phyloP scores from a whole-genome alignment of 257 asterid species.

The Przewalskia tangutica region DNA sequence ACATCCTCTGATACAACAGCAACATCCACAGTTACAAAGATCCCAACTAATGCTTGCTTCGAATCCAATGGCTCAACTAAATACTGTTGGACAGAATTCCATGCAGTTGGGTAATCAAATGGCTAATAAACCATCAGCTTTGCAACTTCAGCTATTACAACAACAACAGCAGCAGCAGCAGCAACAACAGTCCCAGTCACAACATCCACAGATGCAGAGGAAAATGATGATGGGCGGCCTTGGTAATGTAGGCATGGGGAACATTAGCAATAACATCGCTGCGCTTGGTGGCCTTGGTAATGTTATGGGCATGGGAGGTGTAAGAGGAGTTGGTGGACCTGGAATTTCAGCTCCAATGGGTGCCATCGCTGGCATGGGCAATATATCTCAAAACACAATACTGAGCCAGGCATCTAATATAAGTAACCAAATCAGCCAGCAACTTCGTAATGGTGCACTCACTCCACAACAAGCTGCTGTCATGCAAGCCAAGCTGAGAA shows the following conservation, averaged over 20 bases:
- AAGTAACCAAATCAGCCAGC: slow-evolving; percentile 29
- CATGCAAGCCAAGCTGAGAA: slow-evolving; percentile 28
- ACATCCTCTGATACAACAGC: slow-evolving; percentile 35
- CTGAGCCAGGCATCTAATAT: slow-evolving; percentile 48
- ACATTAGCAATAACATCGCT: slow-evolving; percentile 55
- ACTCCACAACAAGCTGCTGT: slow-evolving; percentile 38
- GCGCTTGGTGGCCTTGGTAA: slow-evolving; percentile 68
- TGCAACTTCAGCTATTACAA: slow-evolving; percentile 63
- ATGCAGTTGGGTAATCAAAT: slow-evolving; percentile 53
- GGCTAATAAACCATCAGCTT: slow-evolving; percentile 37
- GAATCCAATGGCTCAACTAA: slow-evolving; percentile 58
- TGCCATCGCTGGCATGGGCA: slow-evolving; percentile 52
- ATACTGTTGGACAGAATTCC: slow-evolving; percentile 50
- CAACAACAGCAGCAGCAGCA: slow-evolving; percentile 49
- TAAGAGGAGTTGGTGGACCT: slow-evolving; percentile 58
- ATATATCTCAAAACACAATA: slow-evolving; percentile 51
- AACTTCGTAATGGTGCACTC: slow-evolving; percentile 38
- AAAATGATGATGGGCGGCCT: slow-evolving; percentile 64
- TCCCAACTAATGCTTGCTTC: slow-evolving; percentile 54
- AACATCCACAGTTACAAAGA: slow-evolving; percentile 69
- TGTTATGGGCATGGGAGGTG: slow-evolving; percentile 70
- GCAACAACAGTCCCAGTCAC: slow-evolving; percentile 22
- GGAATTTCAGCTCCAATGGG: slow-evolving; percentile 71
- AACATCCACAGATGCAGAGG: slow-evolving; percentile 48
- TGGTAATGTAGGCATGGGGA: slow-evolving; percentile 68